These are phyloP conservation scores for Leonotis leonurus DNA, from an alignment of 257 asterid genomes.

Conservation along the genomic window DNA sequence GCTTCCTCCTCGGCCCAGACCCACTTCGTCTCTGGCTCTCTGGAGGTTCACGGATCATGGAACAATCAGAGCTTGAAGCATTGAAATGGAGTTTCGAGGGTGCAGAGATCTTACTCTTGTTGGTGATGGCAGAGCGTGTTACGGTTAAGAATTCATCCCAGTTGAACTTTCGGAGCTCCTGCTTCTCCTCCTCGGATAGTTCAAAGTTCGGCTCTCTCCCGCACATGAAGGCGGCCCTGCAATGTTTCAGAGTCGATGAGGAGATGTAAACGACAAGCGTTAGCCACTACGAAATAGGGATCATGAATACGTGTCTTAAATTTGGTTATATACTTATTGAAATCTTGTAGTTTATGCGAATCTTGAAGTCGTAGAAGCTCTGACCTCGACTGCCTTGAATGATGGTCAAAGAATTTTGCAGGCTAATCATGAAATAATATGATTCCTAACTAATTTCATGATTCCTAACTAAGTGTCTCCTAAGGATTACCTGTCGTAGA, in stretches of 20 bases:
- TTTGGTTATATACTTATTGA: background rate
- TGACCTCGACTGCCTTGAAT: background rate
- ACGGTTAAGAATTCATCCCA: slow-evolving; percentile 82
- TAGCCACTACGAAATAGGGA: background rate
- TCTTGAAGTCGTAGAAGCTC: background rate
- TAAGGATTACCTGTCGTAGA: slow-evolving; percentile 67
- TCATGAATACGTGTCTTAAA: background rate
- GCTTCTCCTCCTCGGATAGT: slow-evolving; percentile 73
- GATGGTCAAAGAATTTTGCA: background rate
- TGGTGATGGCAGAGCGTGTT: slow-evolving; percentile 78
- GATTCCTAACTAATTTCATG: too few species aligned
- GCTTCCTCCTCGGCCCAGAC: slow-evolving; percentile 31
- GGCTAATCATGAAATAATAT: background rate
- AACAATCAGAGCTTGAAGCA: background rate
- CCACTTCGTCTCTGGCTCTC: slow-evolving; percentile 55
- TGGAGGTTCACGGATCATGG: slow-evolving; percentile 17
- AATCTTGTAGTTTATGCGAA: background rate
- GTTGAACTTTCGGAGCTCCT: slow-evolving; percentile 53
- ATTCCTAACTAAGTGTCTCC: too few species aligned
- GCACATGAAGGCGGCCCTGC: slow-evolving; percentile 97
- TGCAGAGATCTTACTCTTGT: slow-evolving; percentile 42
- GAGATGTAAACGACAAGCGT: background rate
- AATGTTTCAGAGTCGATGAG: background rate
- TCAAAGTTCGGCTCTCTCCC: slow-evolving; percentile 96
- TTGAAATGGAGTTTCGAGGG: background rate